Percentiles rank a stretch among this genome's conserved stretches.
phyloP scores from a whole-genome alignment of 1,284 basidiomycete genomes.

The Bjerkandera adusta region DNA sequence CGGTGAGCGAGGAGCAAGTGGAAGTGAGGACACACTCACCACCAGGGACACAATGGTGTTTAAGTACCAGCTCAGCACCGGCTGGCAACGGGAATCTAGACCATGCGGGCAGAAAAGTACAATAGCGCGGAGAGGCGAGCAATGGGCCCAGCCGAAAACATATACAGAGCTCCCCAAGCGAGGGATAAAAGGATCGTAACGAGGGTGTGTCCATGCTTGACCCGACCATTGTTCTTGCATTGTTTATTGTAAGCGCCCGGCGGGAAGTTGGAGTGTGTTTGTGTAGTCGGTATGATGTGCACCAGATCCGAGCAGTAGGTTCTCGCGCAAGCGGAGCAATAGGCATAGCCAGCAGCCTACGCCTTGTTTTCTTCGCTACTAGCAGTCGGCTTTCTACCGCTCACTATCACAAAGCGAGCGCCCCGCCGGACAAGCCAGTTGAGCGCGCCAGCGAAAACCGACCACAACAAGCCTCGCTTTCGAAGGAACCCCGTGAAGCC shows the following conservation, averaged over 20 bases:
- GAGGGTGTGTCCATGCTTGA: slow-evolving; percentile 4
- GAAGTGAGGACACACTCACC: no score
- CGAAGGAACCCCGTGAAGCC: slow-evolving; percentile 53
- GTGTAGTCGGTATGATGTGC: no score
- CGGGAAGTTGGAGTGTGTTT: no score
- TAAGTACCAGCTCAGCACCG: no score
- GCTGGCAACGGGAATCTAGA: not conserved
- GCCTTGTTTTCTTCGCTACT: no score
- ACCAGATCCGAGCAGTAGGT: no score
- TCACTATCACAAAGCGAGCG: slow-evolving; percentile 56
- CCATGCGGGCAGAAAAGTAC: slow-evolving; percentile 1
- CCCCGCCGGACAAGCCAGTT: slow-evolving; percentile 40
- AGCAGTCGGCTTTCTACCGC: slow-evolving; percentile 31
- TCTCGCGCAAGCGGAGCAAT: no score
- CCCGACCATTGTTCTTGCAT: slow-evolving; percentile 13
- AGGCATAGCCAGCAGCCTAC: no score
- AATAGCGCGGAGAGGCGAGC: no score
- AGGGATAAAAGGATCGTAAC: slow-evolving; percentile 14
- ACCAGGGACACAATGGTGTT: no score
- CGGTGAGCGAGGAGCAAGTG: no score
- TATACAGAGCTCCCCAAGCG: slow-evolving; percentile 2
- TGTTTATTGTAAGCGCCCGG: not conserved
- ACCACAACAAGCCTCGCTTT: slow-evolving; percentile 41
- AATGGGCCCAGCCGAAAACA: no score
- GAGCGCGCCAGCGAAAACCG: slow-evolving; percentile 41